A percentile compares a stretch with the other conserved stretches of the same genome.
Conservation (phyloP, 108 stramenopile species). For the Skeletonema tropicum region DNA sequence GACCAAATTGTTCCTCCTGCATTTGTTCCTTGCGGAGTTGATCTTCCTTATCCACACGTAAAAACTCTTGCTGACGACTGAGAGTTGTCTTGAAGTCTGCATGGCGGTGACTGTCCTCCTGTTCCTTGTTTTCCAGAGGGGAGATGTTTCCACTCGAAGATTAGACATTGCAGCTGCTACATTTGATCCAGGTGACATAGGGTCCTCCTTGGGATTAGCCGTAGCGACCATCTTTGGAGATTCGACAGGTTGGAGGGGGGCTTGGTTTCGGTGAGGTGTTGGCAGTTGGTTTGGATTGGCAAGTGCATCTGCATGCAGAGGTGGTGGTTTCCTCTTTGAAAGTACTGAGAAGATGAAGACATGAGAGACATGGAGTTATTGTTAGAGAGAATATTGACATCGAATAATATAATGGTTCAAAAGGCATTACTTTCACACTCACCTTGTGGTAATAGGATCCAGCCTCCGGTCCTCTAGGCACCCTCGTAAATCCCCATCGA, state of each 20-base stretch:
- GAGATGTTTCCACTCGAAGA: neutral
- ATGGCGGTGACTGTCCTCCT: neutral
- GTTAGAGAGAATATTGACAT: neutral
- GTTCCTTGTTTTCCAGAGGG: neutral
- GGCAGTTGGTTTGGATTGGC: constrained; percentile 30
- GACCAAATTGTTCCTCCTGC: neutral
- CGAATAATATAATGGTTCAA: constrained; percentile 3
- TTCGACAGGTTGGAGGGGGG: constrained; percentile 2
- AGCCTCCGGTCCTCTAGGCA: constrained; percentile 63
- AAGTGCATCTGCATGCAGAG: constrained; percentile 63
- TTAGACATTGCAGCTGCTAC: neutral
- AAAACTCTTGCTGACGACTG: constrained; percentile 6
- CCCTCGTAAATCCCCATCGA: constrained; percentile 66
- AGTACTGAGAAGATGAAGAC: constrained; percentile 23
- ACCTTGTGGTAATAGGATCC: constrained; percentile 73
- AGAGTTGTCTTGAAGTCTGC: neutral
- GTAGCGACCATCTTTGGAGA: neutral
- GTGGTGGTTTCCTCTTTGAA: constrained; percentile 41
- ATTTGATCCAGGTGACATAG: constrained; percentile 1
- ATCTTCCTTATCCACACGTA: constrained; percentile 3
- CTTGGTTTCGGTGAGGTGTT: constrained; percentile 34
- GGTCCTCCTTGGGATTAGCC: neutral
- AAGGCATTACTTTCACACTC: neutral
- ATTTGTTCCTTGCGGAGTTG: neutral
- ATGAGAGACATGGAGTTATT: neutral